Evolutionary conservation across 345 rosid genomes (phyloP).

Genomic region (Acer campestre): DNA sequence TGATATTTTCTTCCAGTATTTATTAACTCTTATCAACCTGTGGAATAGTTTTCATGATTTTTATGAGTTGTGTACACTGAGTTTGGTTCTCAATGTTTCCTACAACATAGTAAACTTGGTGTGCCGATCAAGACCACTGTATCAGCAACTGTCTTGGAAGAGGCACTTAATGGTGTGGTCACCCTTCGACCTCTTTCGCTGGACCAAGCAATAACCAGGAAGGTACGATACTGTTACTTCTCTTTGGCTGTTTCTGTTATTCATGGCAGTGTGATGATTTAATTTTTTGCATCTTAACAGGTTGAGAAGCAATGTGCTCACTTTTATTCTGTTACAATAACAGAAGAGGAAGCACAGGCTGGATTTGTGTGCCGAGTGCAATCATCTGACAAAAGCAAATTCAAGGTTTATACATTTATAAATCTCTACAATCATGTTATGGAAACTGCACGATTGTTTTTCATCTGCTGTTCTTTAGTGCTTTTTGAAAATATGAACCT

Average conservation of each 20-base stretch:
- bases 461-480: neutral
- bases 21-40: neutral
- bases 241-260: constrained; percentile 25
- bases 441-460: neutral
- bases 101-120: constrained; percentile 79
- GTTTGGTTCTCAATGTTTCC: constrained; percentile 11
- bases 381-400: constrained; percentile 96
- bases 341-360: constrained; percentile 88
- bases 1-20: constrained; percentile 3
- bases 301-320: constrained; percentile 99
- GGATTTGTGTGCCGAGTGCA: constrained; percentile 92
- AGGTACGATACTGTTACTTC: constrained; percentile 49
- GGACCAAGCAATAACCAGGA: constrained; percentile 66
- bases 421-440: constrained; percentile 7
- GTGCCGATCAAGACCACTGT: constrained; percentile 98
- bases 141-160: constrained; percentile 92
- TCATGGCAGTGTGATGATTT: constrained; percentile 22
- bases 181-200: constrained; percentile 62
- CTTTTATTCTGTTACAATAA: constrained; percentile 83
- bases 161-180: constrained; percentile 86
- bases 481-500: neutral
- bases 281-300: constrained; percentile 48
- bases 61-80: neutral
- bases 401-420: constrained; percentile 61
- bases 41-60: constrained; percentile 4